These are phyloP conservation scores for Neofusicoccum cordaticola DNA, from an alignment of 2,329 filamentous ascomycete species.

Conservation along the genomic window DNA sequence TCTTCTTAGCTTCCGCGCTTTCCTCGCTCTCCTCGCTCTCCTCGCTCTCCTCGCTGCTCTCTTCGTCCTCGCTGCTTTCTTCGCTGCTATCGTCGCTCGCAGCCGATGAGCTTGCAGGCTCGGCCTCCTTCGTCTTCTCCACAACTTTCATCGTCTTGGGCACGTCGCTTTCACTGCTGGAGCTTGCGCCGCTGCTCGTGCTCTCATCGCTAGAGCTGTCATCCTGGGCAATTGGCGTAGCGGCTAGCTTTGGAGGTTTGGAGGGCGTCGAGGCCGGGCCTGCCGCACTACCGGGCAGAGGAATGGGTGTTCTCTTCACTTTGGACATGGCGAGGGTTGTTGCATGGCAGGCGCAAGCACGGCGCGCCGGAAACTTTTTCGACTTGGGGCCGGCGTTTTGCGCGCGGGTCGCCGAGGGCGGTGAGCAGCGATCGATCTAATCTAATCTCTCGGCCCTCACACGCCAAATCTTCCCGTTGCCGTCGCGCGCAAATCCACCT, in stretches of 20 bases:
- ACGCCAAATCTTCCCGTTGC: conserved; percentile 7
- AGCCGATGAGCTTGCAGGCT: conserved; percentile 19
- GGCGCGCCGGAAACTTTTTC: conserved; percentile 13
- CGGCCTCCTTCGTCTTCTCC: conserved; percentile 23
- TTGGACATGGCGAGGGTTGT: conserved; percentile 31
- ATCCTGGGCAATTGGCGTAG: conserved; percentile 24
- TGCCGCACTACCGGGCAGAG: conserved; percentile 27
- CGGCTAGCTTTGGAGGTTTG: conserved; percentile 23
- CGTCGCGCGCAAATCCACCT: background rate
- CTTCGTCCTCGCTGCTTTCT: conserved; percentile 2
- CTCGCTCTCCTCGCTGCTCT: conserved; percentile 15
- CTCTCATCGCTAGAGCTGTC: conserved; percentile 30
- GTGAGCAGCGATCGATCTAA: conserved; percentile 3
- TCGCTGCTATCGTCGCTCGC: conserved; percentile 2
- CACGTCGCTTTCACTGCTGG: conserved; percentile 33
- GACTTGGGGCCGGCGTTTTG: conserved; percentile 4
- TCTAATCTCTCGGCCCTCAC: conserved; percentile 8
- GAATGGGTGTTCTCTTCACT: conserved; percentile 33
- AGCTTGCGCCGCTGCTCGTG: conserved; percentile 31
- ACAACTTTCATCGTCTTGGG: conserved; percentile 24
- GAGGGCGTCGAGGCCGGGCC: conserved; percentile 22
- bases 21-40: background rate
- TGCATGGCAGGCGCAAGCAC: conserved; percentile 20
- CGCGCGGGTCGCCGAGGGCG: conserved; percentile 7
- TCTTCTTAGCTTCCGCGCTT: conserved; percentile 1